Percentiles rank a stretch among this genome's conserved stretches.
phyloP scores from a whole-genome alignment of 2,329 filamentous ascomycete genomes.

The Rhytidhysteron rufulum region DNA sequence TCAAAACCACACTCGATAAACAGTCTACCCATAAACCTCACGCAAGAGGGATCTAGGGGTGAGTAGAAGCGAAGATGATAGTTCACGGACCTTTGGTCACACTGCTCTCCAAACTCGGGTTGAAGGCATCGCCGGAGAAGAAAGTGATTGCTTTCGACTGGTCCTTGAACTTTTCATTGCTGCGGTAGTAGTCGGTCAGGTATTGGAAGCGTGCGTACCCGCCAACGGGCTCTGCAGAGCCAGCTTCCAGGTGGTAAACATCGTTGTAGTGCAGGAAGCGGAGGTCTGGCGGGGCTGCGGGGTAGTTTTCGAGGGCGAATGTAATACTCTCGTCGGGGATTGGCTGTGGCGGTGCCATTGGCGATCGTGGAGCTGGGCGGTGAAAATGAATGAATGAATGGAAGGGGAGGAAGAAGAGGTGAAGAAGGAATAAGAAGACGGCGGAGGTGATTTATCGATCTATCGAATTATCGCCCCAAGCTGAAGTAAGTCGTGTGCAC shows the following conservation, averaged over 20 bases:
- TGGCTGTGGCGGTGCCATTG: background rate
- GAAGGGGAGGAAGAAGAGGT: background rate
- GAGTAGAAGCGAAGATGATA: background rate
- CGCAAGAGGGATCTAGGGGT: background rate
- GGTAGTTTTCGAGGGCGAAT: conserved; percentile 41
- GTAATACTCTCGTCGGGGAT: conserved; percentile 31
- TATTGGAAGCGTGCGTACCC: conserved; percentile 79
- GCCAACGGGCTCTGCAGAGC: conserved; percentile 76
- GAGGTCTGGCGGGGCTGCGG: conserved; percentile 59
- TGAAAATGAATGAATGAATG: background rate
- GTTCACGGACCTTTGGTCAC: conserved; percentile 69
- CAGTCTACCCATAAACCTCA: too few relatives aligned
- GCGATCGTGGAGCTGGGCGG: background rate
- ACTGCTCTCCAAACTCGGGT: conserved; percentile 82
- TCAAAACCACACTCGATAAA: background rate
- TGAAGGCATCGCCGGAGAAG: conserved; percentile 91
- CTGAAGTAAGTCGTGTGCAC: too few relatives aligned
- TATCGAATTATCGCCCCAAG: too few relatives aligned
- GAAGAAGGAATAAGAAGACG: too few relatives aligned
- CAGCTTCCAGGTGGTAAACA: conserved; percentile 80
- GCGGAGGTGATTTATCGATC: too few relatives aligned
- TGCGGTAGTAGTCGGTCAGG: conserved; percentile 70
- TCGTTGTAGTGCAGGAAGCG: conserved; percentile 91
- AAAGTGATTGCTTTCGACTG: conserved; percentile 69
- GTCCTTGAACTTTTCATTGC: conserved; percentile 55